Percentiles rank a stretch among this genome's conserved stretches.
Evolutionary conservation across 441 rosid genomes (phyloP).

Genomic region (Corymbia citriodora): DNA sequence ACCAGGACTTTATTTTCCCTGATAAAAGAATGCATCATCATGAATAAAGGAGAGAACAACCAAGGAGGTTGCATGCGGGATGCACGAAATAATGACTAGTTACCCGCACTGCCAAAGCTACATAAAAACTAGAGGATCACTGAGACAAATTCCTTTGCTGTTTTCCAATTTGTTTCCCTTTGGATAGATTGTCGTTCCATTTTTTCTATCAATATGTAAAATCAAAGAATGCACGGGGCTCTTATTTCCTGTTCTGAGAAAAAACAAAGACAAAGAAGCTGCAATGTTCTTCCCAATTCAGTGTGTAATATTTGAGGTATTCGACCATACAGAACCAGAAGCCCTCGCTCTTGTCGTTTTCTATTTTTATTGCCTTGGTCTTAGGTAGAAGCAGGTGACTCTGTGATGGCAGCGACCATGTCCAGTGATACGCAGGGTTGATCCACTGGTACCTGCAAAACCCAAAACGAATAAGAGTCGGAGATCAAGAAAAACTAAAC

Average conservation of each 20-base stretch:
- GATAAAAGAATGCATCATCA: background rate
- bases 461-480: background rate
- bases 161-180: background rate
- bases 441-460: slow-evolving; percentile 77
- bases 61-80: background rate
- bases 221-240: background rate
- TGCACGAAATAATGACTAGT: background rate
- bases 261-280: background rate
- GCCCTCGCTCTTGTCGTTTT: background rate
- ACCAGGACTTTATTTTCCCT: background rate
- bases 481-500: background rate
- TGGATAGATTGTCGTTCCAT: background rate
- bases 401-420: slow-evolving; percentile 63
- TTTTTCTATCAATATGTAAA: background rate
- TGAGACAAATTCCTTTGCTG: background rate
- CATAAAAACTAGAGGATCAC: background rate
- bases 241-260: background rate
- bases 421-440: slow-evolving; percentile 79
- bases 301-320: background rate
- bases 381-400: slow-evolving; percentile 41
- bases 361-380: background rate
- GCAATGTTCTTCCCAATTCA: background rate
- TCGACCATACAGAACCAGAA: background rate
- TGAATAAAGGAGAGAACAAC: background rate
- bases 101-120: background rate